Evolutionary conservation across 768 basidiomycete genomes (phyloP).

Genomic region (Clavaria fumosa): DNA sequence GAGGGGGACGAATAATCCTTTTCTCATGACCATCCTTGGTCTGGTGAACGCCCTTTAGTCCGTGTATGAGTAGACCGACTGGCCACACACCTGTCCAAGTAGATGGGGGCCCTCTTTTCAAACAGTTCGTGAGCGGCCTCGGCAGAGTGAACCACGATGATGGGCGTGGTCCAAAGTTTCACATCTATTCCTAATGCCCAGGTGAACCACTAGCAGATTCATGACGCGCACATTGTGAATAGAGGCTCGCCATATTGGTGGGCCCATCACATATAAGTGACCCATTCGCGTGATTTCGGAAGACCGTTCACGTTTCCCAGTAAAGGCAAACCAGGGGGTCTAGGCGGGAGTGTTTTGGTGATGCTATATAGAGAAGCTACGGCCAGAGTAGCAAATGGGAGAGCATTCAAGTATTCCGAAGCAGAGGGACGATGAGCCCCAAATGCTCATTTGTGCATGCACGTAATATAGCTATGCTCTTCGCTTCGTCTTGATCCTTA

Average conservation of each 20-base stretch:
- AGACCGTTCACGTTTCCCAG: slow-evolving; percentile 15
- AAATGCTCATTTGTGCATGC: too few relatives aligned
- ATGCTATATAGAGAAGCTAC: too few relatives aligned
- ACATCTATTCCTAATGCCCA: slow-evolving; percentile 19
- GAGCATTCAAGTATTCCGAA: too few relatives aligned
- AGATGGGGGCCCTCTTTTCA: slow-evolving; percentile 26
- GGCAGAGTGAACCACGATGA: slow-evolving; percentile 24
- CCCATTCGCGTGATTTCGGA: slow-evolving; percentile 12
- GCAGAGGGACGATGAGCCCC: too few relatives aligned
- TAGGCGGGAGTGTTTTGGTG: slow-evolving; percentile 18
- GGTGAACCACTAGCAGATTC: not conserved
- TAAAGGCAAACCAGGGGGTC: slow-evolving; percentile 14
- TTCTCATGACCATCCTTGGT: slow-evolving; percentile 17
- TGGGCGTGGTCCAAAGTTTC: slow-evolving; percentile 16
- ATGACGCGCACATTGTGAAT: not conserved
- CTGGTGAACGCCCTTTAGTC: slow-evolving; percentile 9
- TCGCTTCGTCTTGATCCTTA: too few relatives aligned
- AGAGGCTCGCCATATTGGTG: slow-evolving; percentile 11
- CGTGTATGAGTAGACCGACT: not conserved
- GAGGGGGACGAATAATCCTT: slow-evolving; percentile 12
- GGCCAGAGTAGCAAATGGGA: too few relatives aligned
- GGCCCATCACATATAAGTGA: slow-evolving; percentile 12
- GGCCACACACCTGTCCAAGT: slow-evolving; percentile 21
- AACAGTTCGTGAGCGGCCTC: slow-evolving; percentile 25
- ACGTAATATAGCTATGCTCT: too few relatives aligned